These are phyloP conservation scores for Volvox africanus DNA, from an alignment of 139 green algal genomes.

Conservation along the genomic window DNA sequence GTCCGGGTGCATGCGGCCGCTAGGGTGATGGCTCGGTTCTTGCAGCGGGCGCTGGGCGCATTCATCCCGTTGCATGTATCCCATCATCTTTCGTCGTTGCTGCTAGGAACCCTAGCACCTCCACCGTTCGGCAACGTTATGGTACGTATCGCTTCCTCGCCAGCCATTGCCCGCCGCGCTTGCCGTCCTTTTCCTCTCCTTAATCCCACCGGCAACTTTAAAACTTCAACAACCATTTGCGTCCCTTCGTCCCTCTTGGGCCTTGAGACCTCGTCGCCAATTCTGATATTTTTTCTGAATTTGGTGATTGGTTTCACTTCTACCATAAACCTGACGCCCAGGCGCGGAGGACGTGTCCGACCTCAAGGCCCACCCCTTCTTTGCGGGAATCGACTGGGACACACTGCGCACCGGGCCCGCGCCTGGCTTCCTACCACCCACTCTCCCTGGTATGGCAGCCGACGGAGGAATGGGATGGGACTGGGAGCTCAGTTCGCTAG, in stretches of 20 bases:
- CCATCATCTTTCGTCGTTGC: no score
- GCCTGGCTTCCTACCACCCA: constrained; percentile 47
- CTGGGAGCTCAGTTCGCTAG: constrained; percentile 71
- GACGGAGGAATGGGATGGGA: constrained; percentile 55
- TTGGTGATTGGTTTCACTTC: no score
- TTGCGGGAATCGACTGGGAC: constrained; percentile 67
- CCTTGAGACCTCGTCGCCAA: not conserved
- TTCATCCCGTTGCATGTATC: no score
- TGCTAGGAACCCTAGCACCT: no score
- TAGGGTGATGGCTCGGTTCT: no score
- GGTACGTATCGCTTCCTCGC: no score
- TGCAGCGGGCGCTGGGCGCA: no score
- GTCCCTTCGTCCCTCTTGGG: not conserved
- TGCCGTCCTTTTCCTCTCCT: no score
- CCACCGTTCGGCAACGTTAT: no score
- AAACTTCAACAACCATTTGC: not conserved
- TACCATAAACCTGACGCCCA: not conserved
- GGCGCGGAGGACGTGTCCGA: constrained; percentile 70
- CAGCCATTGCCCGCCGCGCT: no score
- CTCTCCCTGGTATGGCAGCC: not conserved
- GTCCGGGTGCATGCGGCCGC: no score
- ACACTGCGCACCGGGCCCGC: constrained; percentile 39
- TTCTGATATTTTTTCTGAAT: not conserved
- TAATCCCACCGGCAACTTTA: no score
- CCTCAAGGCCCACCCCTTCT: constrained; percentile 80